Conservation (phyloP, 805 yeast genomes). For the Wickerhamiella cacticola region DNA sequence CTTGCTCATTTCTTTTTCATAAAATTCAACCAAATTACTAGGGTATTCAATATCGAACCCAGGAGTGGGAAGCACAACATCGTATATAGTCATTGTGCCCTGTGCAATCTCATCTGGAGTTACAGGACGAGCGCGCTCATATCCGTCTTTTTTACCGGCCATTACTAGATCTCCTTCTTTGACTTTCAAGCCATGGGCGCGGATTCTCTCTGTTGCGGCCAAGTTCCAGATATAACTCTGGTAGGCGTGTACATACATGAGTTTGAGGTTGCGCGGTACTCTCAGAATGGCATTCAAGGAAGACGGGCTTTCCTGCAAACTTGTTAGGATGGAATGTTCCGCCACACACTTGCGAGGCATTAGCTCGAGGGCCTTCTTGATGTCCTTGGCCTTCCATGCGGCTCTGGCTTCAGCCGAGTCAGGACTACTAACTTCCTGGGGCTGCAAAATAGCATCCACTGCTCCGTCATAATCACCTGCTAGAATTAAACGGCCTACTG, state of each 20-base stretch:
- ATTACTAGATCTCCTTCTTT: constrained; percentile 21
- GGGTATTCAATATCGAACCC: constrained; percentile 92
- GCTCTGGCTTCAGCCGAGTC: constrained; percentile 73
- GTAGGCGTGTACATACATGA: constrained; percentile 96
- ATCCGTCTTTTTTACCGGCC: constrained; percentile 35
- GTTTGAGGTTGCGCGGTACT: constrained; percentile 80
- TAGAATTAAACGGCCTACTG: constrained; percentile 61
- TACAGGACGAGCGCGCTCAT: constrained; percentile 57
- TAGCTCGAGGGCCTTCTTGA: constrained; percentile 47
- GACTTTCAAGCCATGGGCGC: constrained; percentile 35
- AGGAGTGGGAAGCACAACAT: constrained; percentile 90
- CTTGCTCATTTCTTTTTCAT: constrained; percentile 54
- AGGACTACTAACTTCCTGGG: constrained; percentile 73
- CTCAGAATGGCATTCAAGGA: constrained; percentile 73
- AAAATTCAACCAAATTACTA: constrained; percentile 48
- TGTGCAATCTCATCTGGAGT: constrained; percentile 58
- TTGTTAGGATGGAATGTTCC: constrained; percentile 57
- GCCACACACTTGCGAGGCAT: constrained; percentile 90
- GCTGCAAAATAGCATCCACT: constrained; percentile 64
- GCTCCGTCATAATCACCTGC: constrained; percentile 70
- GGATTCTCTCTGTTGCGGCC: constrained; percentile 67
- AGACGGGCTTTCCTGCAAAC: constrained; percentile 41
- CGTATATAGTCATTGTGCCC: constrained; percentile 55
- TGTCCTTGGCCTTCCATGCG: constrained; percentile 69
- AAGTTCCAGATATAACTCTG: constrained; percentile 92